phyloP scores from a whole-genome alignment of 2,329 filamentous ascomycete species.

The Cytospora mali region DNA sequence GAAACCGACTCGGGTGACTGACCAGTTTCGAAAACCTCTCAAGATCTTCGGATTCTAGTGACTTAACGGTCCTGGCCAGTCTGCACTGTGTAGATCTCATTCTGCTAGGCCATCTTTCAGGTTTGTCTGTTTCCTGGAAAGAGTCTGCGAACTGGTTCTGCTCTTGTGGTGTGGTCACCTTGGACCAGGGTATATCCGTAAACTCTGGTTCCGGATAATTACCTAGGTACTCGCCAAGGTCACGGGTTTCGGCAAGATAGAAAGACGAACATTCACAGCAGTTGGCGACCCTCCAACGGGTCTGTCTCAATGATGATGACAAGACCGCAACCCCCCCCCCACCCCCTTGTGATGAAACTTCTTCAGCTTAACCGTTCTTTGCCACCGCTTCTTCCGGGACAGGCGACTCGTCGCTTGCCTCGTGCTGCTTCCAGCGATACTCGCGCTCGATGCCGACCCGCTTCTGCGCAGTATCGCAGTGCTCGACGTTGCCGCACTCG shows the following conservation, averaged over 20 bases:
- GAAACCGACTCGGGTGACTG: not conserved
- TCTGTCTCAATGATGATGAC: not conserved
- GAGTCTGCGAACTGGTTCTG: no score
- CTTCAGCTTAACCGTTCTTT: not conserved
- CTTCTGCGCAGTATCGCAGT: slow-evolving; percentile 56
- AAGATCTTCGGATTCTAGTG: not conserved
- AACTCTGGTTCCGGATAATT: no score
- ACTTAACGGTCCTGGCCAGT: not conserved
- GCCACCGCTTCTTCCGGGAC: not conserved
- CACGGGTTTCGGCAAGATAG: no score
- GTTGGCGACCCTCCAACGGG: not conserved
- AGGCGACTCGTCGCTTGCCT: not conserved
- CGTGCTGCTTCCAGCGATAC: slow-evolving; percentile 50
- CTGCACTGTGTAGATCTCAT: not conserved
- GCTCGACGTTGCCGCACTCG: slow-evolving; percentile 51
- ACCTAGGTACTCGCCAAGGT: no score
- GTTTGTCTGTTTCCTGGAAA: not conserved
- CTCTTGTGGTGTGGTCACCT: no score
- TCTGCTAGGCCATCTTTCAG: no score
- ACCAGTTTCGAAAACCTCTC: not conserved
- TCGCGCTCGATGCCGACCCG: slow-evolving; percentile 50
- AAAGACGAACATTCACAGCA: not conserved
- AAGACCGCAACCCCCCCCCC: no score
- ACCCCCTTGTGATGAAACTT: not conserved
- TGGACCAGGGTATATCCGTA: no score